Base-by-base conservation (phyloP, 106 monocot species). In the Allium fistulosum region DNA sequence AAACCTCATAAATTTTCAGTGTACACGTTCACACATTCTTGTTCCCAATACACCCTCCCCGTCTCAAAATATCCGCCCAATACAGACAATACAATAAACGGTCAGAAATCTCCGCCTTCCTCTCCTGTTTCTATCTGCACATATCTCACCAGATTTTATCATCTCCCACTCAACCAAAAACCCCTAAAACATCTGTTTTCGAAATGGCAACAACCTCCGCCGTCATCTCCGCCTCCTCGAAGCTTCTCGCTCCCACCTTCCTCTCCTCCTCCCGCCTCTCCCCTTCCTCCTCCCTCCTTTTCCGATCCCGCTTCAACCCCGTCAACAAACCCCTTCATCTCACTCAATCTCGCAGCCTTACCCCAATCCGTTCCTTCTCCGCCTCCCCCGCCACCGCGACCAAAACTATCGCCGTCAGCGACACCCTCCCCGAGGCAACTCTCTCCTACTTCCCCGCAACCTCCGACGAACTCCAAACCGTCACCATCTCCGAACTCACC, bases 401-500 rank as follows among this genome's bases (percentile, higher is more conserved):
- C 28, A 48, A 61, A 16, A 81, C 85, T 26, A 83, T 87, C 63
- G 67, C 80, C 62, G 87, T 87, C 65, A 83, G 87, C 51, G 83
- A 87, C 72, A 87, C 72, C 75, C 83, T 87, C 64, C 87, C 87
- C 10, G 83, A 87, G 47, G 66, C 87, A 68, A 83, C 80, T 55
- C 75, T 87, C 45, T 87, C 87, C 57, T 83, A 80, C 75, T 58
- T 87, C 52, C 78, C 78, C 75, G 8, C 80, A 14, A 37, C 37
- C 5, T 62, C 70, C 58, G 83, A 68, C 27, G 78, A 87, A 57
- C 59, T 87, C 69, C 73, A 80, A 69, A 87, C 83, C 53, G 51
- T 77, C 47, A 75, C 72, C 71, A 72, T 87, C 28, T 77, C 87
- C 50, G 87, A 87, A 5, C 87, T 87, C 69, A 83, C 83, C 69